Evolutionary conservation across 805 yeast genomes (phyloP).

Genomic region (Priceomyces fermenticarens): DNA sequence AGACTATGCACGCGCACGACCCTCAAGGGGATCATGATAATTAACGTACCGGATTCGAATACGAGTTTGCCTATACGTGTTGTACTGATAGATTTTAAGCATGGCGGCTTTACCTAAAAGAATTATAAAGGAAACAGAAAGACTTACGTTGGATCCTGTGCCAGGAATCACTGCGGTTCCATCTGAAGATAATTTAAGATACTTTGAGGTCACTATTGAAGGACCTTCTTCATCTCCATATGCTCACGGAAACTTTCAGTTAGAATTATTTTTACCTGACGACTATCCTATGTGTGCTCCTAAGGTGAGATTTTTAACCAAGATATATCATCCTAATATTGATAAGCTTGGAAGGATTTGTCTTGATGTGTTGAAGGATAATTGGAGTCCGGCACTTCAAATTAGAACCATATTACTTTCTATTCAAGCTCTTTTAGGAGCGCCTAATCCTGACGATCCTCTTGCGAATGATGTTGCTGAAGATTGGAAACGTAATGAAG

Average conservation of each 20-base stretch:
- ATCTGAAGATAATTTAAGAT: conserved; percentile 89
- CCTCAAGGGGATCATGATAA: no score
- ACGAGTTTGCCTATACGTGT: no score
- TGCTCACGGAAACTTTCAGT: conserved; percentile 71
- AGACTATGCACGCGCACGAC: no score
- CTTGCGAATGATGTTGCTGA: conserved; percentile 97
- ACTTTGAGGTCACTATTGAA: conserved; percentile 86
- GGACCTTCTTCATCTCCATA: conserved; percentile 94
- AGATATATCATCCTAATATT: conserved; percentile 94
- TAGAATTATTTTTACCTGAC: conserved; percentile 89
- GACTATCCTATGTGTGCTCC: conserved; percentile 99
- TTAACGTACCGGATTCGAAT: no score
- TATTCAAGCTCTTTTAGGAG: conserved; percentile 88
- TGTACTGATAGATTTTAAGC: not conserved
- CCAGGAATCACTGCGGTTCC: conserved; percentile 94
- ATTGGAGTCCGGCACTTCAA: conserved; percentile 98
- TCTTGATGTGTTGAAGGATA: conserved; percentile 87
- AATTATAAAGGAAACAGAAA: conserved; percentile 94
- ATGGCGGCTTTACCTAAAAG: conserved; percentile 80
- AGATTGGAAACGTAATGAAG: conserved; percentile 88
- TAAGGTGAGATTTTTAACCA: conserved; percentile 88
- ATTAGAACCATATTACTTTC: conserved; percentile 88
- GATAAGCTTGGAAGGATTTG: conserved; percentile 95
- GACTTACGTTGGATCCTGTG: conserved; percentile 89
- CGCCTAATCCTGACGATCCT: conserved; percentile 98